phyloP scores from a whole-genome alignment of 2,329 filamentous ascomycete genomes.

The Xylariaceae sp. region DNA sequence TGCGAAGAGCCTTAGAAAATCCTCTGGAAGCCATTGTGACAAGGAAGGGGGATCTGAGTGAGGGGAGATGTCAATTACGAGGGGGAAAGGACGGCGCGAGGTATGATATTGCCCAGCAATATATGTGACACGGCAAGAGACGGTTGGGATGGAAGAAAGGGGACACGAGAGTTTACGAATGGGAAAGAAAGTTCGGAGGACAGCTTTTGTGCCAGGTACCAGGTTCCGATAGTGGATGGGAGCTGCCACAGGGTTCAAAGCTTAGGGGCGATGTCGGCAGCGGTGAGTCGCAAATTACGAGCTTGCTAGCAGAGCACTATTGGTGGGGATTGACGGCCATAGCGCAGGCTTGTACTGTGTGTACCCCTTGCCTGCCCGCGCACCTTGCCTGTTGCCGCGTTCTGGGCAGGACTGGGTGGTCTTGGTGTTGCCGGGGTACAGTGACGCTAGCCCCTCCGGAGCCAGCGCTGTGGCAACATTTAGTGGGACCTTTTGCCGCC shows the following conservation, averaged over 20 bases:
- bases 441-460: not conserved
- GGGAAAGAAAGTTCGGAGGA: slow-evolving; percentile 4
- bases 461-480: not conserved
- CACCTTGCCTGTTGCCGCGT: slow-evolving; percentile 3
- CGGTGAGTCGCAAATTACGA: slow-evolving; percentile 24
- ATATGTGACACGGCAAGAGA: slow-evolving; percentile 4
- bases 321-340: slow-evolving; percentile 9
- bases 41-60: slow-evolving; percentile 25
- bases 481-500: not conserved
- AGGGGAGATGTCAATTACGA: slow-evolving; percentile 24
- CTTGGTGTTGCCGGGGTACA: not conserved
- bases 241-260: slow-evolving; percentile 4
- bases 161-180: slow-evolving; percentile 6
- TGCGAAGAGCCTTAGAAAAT: slow-evolving; percentile 63
- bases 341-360: not conserved
- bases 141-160: not conserved
- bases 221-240: slow-evolving; percentile 7
- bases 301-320: not conserved
- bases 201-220: slow-evolving; percentile 10
- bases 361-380: not conserved
- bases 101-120: slow-evolving; percentile 17
- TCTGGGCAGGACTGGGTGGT: not conserved
- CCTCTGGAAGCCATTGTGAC: slow-evolving; percentile 71
- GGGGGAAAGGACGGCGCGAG: not conserved
- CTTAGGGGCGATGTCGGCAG: slow-evolving; percentile 27